These are phyloP conservation scores for Thecaphora frezii DNA, from an alignment of 1,284 basidiomycete species.

Conservation along the genomic window DNA sequence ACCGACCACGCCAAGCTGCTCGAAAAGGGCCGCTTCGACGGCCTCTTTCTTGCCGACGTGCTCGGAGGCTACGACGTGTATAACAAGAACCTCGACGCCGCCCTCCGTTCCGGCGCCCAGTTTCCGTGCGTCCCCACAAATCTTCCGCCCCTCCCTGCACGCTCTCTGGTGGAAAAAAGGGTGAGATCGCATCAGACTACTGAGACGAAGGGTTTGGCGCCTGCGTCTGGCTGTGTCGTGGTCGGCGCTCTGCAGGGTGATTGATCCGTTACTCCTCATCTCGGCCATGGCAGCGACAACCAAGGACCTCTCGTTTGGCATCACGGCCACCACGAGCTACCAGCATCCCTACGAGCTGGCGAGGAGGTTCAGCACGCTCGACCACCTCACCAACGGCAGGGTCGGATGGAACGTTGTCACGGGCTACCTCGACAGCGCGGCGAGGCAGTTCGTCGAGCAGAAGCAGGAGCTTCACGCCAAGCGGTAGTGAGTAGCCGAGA, in stretches of 20 bases:
- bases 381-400: conserved; percentile 60
- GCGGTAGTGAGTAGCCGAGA: conserved; percentile 20
- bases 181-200: too few species aligned
- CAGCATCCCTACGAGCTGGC: conserved; percentile 59
- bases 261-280: conserved; percentile 46
- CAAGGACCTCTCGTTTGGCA: conserved; percentile 47
- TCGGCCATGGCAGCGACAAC: conserved; percentile 50
- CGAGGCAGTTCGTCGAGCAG: conserved; percentile 50
- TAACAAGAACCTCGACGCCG: conserved; percentile 37
- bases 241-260: conserved; percentile 13
- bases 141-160: too few species aligned
- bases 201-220: too few species aligned
- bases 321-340: conserved; percentile 51
- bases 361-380: conserved; percentile 57
- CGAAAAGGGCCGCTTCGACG: conserved; percentile 45
- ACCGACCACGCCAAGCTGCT: conserved; percentile 48
- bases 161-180: background rate
- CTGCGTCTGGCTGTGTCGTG: background rate
- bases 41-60: conserved; percentile 54
- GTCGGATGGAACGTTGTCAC: conserved; percentile 60
- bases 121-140: conserved; percentile 29
- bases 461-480: conserved; percentile 49
- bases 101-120: conserved; percentile 46
- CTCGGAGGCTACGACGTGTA: conserved; percentile 55
- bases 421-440: conserved; percentile 57